Base-by-base conservation (phyloP, 768 basidiomycete genomes). In the Fibroporia radiculosa region DNA sequence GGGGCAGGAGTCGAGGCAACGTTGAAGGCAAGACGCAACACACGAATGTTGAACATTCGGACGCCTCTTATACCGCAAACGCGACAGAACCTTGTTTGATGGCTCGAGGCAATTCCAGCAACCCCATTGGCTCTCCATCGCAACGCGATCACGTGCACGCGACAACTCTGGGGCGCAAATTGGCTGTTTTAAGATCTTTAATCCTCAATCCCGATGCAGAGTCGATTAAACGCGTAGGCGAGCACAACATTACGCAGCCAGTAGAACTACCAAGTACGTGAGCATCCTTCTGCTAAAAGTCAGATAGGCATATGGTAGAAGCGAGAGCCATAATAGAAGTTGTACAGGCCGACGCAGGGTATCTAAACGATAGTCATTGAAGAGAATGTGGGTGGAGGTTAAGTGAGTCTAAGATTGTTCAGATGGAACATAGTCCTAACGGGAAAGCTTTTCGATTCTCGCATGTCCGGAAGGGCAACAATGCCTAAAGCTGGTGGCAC, bases 401-500 rank as follows among this genome's bases (percentile, higher is more conserved):
- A 31, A 29, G 19, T 14, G 29, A 28, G 4, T 16, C 16, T 42
- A 42, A 22, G 16, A 18, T 35, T 35, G 34, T 35, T 8, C 16
- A 35, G 16, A 18, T n/a, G 16, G 18, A 40, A 27, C 24, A 23
- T 38, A 19, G 18, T 24, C 20, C 29, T 10, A 31, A 31, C 29
- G 29, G n/a, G n/a, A n/a, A n/a, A n/a, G n/a, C n/a, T 31, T 31
- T 31, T 31, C 25, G 4, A 38, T 38, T 22, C n/a, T 24, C 36
- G 13, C 20, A 12, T 4, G 13, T 23, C 27, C 8, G 32, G 41
- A 7, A 6, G 10, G 19, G n/a, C n/a, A 41, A 24, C 19, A 26
- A 19, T 13, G 32, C 22, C 59, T 62, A 69, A 34, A 69, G 54
- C 28, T 56, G 42, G 42, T 64, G 48, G 58, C 77, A 79, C 32